Base-by-base conservation (phyloP, 2,329 filamentous ascomycete genomes). In the Diaporthe ilicicola region DNA sequence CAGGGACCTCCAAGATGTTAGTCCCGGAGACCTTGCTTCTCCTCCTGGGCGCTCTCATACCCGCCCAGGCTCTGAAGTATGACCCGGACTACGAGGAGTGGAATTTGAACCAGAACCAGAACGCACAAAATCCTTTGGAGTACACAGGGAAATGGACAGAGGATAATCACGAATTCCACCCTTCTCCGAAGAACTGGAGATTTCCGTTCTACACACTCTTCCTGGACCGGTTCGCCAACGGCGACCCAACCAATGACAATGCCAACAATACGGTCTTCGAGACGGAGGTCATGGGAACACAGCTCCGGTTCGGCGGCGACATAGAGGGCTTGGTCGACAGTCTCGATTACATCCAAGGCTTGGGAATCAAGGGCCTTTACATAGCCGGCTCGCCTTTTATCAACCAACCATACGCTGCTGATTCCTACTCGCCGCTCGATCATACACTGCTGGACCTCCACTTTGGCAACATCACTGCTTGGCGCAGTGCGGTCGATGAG, bases 151-250 rank as follows among this genome's bases (percentile, higher is more conserved):
- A 83, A 80, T 87, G 87, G 86, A 53, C 50, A 6, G 50, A 53
- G 50, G 78, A 81, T 2, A 80, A 85, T 67, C 88, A 89, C 74
- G 79, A 78, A 7, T 89, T 85, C 74, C 79, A 81, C 29, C 82
- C 85, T 0, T 90, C 88, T 19, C 88, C 88, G 0, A 80, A 83
- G 1, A 90, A 88, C 74, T 90, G 88, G 88, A 82, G 89, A 24
- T 86, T 92, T 71, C 90, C 90, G 0, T 88, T 91, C 75, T 92
- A 92, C 77, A 90, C 88, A 10, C 80, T 92, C 54, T 91, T 91
- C 76, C 79, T 91, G 10, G 90, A 92, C 77, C 82, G 88, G 70
- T 92, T 87, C 75, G 88, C 90, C 50, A 91, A 92, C 74, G 90
- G 90, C 24, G 87, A 92, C 74, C 89, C 90, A 6, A 83, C 82